Percentiles rank a stretch among this genome's conserved stretches.
phyloP scores from a whole-genome alignment of 768 basidiomycete genomes.

The Naganishia vishniacii region DNA sequence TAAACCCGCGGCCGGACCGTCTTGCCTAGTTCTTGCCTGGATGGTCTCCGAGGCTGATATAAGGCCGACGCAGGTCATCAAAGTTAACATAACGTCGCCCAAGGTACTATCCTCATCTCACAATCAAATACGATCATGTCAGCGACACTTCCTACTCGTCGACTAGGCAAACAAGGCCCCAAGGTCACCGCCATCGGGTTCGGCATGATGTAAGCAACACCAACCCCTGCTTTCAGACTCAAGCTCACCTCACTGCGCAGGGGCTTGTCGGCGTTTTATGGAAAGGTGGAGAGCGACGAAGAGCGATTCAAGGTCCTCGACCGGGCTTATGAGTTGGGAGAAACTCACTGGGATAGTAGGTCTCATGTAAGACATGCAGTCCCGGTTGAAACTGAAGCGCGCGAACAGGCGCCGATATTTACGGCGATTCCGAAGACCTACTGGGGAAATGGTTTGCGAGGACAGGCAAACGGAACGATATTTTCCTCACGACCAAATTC shows the following conservation, averaged over 20 bases:
- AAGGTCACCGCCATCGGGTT: constrained; percentile 27
- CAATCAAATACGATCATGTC: constrained; percentile 19
- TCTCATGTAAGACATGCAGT: not conserved
- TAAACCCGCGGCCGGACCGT: not conserved
- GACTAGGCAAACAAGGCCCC: constrained; percentile 26
- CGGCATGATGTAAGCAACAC: constrained; percentile 23
- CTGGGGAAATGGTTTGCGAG: constrained; percentile 56
- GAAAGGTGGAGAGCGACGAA: constrained; percentile 54
- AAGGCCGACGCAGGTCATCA: no score
- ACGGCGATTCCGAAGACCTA: constrained; percentile 53
- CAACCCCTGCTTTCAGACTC: no score
- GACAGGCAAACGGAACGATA: constrained; percentile 27
- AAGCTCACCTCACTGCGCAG: not conserved
- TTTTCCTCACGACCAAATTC: constrained; percentile 41
- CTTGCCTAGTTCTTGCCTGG: no score
- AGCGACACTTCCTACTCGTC: constrained; percentile 24
- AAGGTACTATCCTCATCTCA: no score
- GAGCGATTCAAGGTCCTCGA: constrained; percentile 60
- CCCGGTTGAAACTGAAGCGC: not conserved
- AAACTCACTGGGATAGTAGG: constrained; percentile 53
- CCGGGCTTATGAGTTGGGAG: constrained; percentile 51
- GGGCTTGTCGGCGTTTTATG: constrained; percentile 38
- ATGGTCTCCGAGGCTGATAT: no score
- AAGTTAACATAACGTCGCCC: no score
- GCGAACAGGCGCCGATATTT: constrained; percentile 50